Evolutionary conservation across 2,329 filamentous ascomycete genomes (phyloP), one percentile per base, ranked within the genome.

Genomic region (Lachnum nothofagi): DNA sequence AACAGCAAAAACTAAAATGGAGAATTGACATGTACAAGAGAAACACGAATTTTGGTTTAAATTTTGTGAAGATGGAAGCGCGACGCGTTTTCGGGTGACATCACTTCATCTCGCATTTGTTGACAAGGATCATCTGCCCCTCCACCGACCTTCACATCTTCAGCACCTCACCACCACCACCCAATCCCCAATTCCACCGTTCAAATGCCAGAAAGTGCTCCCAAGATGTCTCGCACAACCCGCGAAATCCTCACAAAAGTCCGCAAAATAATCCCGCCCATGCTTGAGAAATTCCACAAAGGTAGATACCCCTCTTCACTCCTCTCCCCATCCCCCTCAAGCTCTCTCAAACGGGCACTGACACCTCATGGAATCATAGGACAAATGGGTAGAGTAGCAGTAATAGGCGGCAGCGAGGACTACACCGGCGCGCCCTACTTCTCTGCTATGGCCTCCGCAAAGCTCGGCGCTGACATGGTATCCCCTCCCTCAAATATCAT

Each of bases 371-470:
- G 16, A 3, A n/a, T n/a, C n/a, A n/a, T 60, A 95, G 91, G 93
- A 51, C 91, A 97, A 70, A 77, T 95, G 57, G 93, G 93, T 4
- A 82, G 93, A 47, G 83, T 98, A 45, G 93, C 83, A 44, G 93
- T 98, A 50, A 93, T 98, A 57, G 93, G 93, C 44, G 93, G 93
- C 34, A 95, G 89, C 64, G 84, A 91, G 66, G 91, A 97, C 70
- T 98, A 97, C 67, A 96, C 93, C 1, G 93, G 93, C 31, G 93
- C 93, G 50, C 93, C 93, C 10, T 98, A 95, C 72, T 98, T 98
- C 71, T 96, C 91, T 17, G 91, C 91, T 56, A 96, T 96, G 83
- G 93, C 93, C 10, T 95, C 89, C 57, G 93, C 93, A 40, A 82
- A 86, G 63, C 72, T 97, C 49, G 93, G 91, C 4, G 89, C 85